Percentiles rank a stretch among this genome's conserved stretches.
These are phyloP conservation scores for Millerozyma acaciae DNA, from an alignment of 805 yeast species.

Conservation along the genomic window DNA sequence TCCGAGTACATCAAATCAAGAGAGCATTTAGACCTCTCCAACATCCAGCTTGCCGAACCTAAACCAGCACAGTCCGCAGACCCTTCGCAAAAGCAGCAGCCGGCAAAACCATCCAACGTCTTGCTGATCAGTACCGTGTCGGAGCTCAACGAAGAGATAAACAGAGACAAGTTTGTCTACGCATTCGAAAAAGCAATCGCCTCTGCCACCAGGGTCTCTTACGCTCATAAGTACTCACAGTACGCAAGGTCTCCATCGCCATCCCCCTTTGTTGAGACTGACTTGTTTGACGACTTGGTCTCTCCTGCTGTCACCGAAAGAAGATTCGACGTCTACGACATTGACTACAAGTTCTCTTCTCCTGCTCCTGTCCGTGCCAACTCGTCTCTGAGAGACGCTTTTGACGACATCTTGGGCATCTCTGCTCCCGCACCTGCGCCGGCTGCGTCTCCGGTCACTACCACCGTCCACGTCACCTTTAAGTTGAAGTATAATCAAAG, in stretches of 20 bases:
- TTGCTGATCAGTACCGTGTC: slow-evolving; percentile 22
- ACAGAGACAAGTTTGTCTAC: slow-evolving; percentile 23
- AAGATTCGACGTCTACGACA: slow-evolving; percentile 32
- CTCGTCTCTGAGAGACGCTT: slow-evolving; percentile 11
- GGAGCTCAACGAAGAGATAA: slow-evolving; percentile 20
- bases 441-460: slow-evolving; percentile 7
- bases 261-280: slow-evolving; percentile 15
- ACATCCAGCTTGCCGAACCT: slow-evolving; percentile 48
- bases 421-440: slow-evolving; percentile 6
- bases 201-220: slow-evolving; percentile 27
- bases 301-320: slow-evolving; percentile 31
- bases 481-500: slow-evolving; percentile 30
- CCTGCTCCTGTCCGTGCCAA: slow-evolving; percentile 3
- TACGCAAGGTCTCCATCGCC: slow-evolving; percentile 30
- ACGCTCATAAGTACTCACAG: slow-evolving; percentile 34
- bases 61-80: slow-evolving; percentile 11
- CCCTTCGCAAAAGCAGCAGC: slow-evolving; percentile 10
- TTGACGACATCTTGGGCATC: slow-evolving; percentile 35
- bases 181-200: slow-evolving; percentile 30
- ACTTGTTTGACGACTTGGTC: slow-evolving; percentile 37
- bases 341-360: slow-evolving; percentile 21
- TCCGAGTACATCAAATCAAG: slow-evolving; percentile 53
- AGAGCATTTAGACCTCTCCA: slow-evolving; percentile 67
- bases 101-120: slow-evolving; percentile 28
- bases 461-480: slow-evolving; percentile 27